Base-by-base conservation (phyloP, 805 yeast species). In the Candida vartiovaarae region DNA sequence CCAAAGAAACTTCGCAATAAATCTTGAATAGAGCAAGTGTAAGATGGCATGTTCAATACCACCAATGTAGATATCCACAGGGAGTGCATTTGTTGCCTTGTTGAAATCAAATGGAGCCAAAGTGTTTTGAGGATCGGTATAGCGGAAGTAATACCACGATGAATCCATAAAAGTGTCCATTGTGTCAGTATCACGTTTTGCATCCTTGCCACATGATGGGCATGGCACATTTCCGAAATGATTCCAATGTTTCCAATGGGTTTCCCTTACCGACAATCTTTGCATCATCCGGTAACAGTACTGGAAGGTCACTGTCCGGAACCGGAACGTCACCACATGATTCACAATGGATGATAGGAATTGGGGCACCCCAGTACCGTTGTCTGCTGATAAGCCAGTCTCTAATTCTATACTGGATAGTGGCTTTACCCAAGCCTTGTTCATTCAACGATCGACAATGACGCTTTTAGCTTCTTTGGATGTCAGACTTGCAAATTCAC, bases 81-180 rank as follows among this genome's bases (percentile, higher is more conserved):
- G 97, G 74, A 90, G 66, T 29, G 69, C 54, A 28, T 65, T 57
- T 8, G 75, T 61, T 0, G 82, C 86, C 24, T 60, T 62, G 8
- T 70, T 70, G 45, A 60, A 63, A 28, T 56, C 65, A 55, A 91
- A 88, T 1, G 87, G 84, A 34, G 58, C 50, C 0, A 53, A 39
- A 0, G 55, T 48, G 60, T 93, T 91, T 30, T 78, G 65, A 0
- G 95, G 69, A 60, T 93, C 98, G 3, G 82, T 64, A 55, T 78
- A 90, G 46, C 99, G 74, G 67, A 93, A 82, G 62, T 76, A 86
- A 63, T 93, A 93, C 99, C 99, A 93, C 3, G 97, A 89, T 15
- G 95, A 85, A 64, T 93, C 99, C 79, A 93, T 91, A 58, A 93
- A 93, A 0, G 99, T 93, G 59, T 93, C 99, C 99, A 93, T 91